phyloP scores from a whole-genome alignment of 2,329 filamentous ascomycete genomes.

The Rhynchosporium agropyri region DNA sequence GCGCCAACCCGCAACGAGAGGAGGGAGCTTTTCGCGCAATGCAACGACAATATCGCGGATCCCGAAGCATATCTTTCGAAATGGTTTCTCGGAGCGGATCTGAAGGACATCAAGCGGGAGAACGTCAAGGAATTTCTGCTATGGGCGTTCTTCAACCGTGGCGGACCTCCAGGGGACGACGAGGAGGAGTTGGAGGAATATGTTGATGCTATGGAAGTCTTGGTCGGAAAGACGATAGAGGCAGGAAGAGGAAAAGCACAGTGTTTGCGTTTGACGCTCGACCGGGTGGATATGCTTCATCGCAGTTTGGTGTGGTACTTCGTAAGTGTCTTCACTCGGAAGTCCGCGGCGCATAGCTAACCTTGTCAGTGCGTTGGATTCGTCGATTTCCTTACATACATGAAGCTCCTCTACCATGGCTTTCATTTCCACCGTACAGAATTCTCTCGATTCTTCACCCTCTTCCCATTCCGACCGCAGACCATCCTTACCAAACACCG shows the following conservation, averaged over 20 bases:
- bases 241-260: constrained; percentile 55
- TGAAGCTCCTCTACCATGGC: constrained; percentile 46
- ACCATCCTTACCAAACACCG: constrained; percentile 49
- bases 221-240: constrained; percentile 53
- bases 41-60: constrained; percentile 55
- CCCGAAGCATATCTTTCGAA: constrained; percentile 54
- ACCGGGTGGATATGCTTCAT: constrained; percentile 59
- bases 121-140: constrained; percentile 62
- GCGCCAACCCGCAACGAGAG: constrained; percentile 50
- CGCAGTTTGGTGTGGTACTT: constrained; percentile 60
- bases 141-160: constrained; percentile 61
- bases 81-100: constrained; percentile 60
- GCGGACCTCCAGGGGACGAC: constrained; percentile 47
- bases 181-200: constrained; percentile 60
- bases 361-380: constrained; percentile 40
- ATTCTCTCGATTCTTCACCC: constrained; percentile 47
- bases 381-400: constrained; percentile 43
- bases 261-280: constrained; percentile 58
- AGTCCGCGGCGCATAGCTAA: not conserved
- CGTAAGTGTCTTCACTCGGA: constrained; percentile 43
- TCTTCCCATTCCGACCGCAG: constrained; percentile 59
- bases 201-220: constrained; percentile 52
- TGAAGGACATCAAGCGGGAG: constrained; percentile 56
- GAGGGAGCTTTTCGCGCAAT: constrained; percentile 52
- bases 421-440: constrained; percentile 53